Conservation (phyloP, 2,329 filamentous ascomycete species). For the Apiospora sp. region DNA sequence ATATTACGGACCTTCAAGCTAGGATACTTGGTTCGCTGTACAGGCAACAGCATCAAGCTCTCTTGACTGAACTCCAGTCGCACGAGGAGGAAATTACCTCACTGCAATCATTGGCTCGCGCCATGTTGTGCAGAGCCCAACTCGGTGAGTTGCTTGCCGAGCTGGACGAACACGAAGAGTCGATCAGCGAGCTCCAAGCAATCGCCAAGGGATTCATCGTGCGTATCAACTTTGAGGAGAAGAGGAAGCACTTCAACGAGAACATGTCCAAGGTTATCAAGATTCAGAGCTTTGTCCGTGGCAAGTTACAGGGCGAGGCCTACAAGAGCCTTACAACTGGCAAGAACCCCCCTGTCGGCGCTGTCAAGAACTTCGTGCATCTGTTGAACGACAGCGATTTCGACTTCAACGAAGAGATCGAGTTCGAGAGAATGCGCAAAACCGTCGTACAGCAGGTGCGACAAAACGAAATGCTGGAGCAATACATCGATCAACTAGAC, state of each 20-base stretch:
- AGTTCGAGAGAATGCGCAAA: conserved; percentile 94
- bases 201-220: conserved; percentile 77
- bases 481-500: conserved; percentile 97
- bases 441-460: conserved; percentile 97
- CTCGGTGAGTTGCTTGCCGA: conserved; percentile 78
- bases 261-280: conserved; percentile 99
- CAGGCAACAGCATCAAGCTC: conserved; percentile 65
- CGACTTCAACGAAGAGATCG: conserved; percentile 98
- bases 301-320: conserved; percentile 93
- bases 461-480: conserved; percentile 95
- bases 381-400: conserved; percentile 98
- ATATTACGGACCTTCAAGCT: conserved; percentile 71
- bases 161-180: conserved; percentile 84
- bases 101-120: conserved; percentile 79
- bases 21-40: conserved; percentile 70
- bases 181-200: conserved; percentile 77
- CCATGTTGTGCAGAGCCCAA: conserved; percentile 78
- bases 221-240: conserved; percentile 79
- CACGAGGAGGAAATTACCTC: conserved; percentile 72
- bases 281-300: conserved; percentile 95
- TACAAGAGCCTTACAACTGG: conserved; percentile 97
- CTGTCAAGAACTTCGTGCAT: conserved; percentile 98
- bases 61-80: conserved; percentile 75
- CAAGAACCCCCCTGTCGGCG: conserved; percentile 95
- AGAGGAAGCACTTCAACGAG: conserved; percentile 87